Evolutionary conservation across 1,284 basidiomycete genomes (phyloP), one percentile per base, ranked within the genome.

Genomic region (Cryptococcus floricola): DNA sequence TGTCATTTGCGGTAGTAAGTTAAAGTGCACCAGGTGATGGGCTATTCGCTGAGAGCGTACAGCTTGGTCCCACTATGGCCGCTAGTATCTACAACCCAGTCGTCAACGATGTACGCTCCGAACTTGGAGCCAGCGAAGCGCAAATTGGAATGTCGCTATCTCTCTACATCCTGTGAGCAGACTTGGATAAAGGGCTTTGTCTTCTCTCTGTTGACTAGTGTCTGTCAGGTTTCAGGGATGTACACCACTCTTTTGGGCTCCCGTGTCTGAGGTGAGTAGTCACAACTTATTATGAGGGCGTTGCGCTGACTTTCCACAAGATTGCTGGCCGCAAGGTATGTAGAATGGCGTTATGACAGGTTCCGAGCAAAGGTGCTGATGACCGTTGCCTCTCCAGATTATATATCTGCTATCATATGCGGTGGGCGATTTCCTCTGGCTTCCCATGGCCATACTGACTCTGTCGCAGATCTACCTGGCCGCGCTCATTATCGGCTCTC

Each of bases 81-180:
- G 80, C 81, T 10, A 66, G 65, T 45, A 75, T 73, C 54, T 73
- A 73, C 54, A 73, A 70, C 49, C 67, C 67, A 3, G 73, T 69
- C 43, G 86, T 90, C 52, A 79, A 83, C 45, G 78, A 87, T 55
- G 84, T 93, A 67, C 79, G 86, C 62, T 64, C 64, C 1, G 81
- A 88, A 39, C 78, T 92, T 23, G 79, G 83, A 56, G 87, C 88
- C 0, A 84, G 82, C 0, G 80, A 83, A 48, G 77, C 81, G 2
- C 80, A 89, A 61, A 85, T 94, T 54, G 87, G 88, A 52, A 79
- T 87, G 66, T 85, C 83, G 62, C 73, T 93, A 9, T 85, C 87
- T 1, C 65, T 89, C 13, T 94, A 89, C 74, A 91, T 93, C 63
- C 76, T 89, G 19, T 73, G 41, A 66, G 70, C 64, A 5, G 10